Evolutionary conservation across 192 early-diverging fungal genomes (phyloP).

Genomic region (Umbelopsis sp.): DNA sequence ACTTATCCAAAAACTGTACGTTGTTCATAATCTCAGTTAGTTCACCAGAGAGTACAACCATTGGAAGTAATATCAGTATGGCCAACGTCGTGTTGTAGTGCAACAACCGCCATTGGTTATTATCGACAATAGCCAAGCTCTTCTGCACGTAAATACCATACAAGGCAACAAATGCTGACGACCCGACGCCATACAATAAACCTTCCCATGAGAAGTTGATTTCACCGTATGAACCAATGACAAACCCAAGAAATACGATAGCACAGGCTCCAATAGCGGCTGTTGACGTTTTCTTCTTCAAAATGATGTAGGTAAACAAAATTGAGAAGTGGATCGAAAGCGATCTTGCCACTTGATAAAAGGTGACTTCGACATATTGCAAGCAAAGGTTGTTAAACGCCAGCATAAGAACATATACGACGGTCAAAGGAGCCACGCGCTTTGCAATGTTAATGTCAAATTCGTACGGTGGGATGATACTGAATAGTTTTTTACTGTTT

Average conservation of each 20-base stretch:
- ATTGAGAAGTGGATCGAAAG: slow-evolving; percentile 72
- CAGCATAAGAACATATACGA: slow-evolving; percentile 70
- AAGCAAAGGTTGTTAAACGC: slow-evolving; percentile 69
- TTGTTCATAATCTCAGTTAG: slow-evolving; percentile 47
- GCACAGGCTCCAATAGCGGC: slow-evolving; percentile 56
- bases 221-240: slow-evolving; percentile 67
- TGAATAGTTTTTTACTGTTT: slow-evolving; percentile 48
- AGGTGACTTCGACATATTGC: slow-evolving; percentile 68
- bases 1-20: slow-evolving; percentile 50
- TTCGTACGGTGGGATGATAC: slow-evolving; percentile 67
- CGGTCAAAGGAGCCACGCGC: slow-evolving; percentile 58
- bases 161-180: slow-evolving; percentile 65
- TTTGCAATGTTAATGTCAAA: slow-evolving; percentile 56
- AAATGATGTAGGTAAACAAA: slow-evolving; percentile 63
- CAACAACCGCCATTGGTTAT: slow-evolving; percentile 69
- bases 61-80: slow-evolving; percentile 57
- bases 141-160: slow-evolving; percentile 76
- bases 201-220: slow-evolving; percentile 68
- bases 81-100: slow-evolving; percentile 70
- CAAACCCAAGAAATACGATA: slow-evolving; percentile 65
- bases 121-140: slow-evolving; percentile 59
- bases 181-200: slow-evolving; percentile 64
- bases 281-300: slow-evolving; percentile 55
- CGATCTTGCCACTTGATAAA: slow-evolving; percentile 70
- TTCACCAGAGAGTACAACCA: slow-evolving; percentile 64